Evolutionary conservation across 1,284 basidiomycete genomes (phyloP).

Genomic region (Trametes pubescens): DNA sequence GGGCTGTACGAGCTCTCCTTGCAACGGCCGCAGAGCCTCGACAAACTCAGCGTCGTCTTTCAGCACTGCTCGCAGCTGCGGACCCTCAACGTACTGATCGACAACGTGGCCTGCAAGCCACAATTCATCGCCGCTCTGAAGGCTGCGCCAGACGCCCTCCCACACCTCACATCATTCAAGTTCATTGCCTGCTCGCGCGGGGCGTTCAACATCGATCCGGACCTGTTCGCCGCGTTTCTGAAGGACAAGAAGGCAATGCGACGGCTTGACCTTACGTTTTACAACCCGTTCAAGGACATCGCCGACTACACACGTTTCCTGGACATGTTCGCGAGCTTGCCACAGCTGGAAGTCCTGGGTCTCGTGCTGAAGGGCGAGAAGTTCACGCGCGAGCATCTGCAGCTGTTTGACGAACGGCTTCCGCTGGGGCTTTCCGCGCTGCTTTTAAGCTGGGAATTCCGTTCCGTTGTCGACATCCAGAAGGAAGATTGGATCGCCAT

Average conservation of each 20-base stretch:
- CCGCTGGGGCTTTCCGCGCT: slow-evolving; percentile 12
- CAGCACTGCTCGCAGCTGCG: slow-evolving; percentile 16
- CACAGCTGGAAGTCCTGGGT: slow-evolving; percentile 12
- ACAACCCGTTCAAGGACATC: not conserved
- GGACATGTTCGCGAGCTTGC: not conserved
- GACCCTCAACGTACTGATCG: slow-evolving; percentile 9
- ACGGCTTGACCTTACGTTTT: slow-evolving; percentile 17
- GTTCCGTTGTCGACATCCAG: not conserved
- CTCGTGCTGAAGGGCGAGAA: not conserved
- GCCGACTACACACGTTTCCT: not conserved
- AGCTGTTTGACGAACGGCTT: not conserved
- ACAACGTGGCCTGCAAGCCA: not conserved
- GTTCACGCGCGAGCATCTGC: not conserved
- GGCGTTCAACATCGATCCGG: not conserved
- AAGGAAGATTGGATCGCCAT: not conserved
- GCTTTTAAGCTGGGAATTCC: not conserved
- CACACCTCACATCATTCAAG: slow-evolving; percentile 25
- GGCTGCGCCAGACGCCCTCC: slow-evolving; percentile 11
- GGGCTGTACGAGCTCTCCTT: slow-evolving; percentile 20
- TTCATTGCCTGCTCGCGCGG: not conserved
- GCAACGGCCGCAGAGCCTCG: not conserved
- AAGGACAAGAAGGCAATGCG: slow-evolving; percentile 11
- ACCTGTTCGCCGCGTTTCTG: slow-evolving; percentile 12
- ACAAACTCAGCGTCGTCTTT: slow-evolving; percentile 10
- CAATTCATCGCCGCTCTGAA: slow-evolving; percentile 4